Conservation (phyloP, 1,139 yeast species). For the Nematodospora anomalae region DNA sequence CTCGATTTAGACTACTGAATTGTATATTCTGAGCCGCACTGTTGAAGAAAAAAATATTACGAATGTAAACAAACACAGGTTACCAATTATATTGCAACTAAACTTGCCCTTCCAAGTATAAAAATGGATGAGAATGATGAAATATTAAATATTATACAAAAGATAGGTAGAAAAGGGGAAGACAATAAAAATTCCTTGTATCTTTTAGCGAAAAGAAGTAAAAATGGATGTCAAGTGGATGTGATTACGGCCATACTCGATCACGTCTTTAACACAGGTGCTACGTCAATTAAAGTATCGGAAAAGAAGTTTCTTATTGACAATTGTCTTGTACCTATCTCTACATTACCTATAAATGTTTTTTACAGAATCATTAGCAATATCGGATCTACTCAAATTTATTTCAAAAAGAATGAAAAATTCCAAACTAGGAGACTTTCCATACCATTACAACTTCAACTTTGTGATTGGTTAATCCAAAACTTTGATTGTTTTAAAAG, state of each 20-base stretch:
- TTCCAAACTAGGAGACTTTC: conserved; percentile 22
- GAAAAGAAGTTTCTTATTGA: conserved; percentile 13
- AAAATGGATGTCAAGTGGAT: conserved; percentile 5
- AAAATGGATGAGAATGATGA: conserved; percentile 1
- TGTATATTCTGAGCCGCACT: too few species aligned
- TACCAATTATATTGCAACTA: too few species aligned
- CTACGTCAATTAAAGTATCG: conserved; percentile 2
- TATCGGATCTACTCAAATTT: conserved; percentile 28
- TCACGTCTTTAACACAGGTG: conserved; percentile 6
- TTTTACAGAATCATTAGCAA: conserved; percentile 24
- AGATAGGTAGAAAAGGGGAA: not conserved
- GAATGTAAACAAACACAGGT: too few species aligned
- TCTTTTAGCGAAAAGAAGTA: not conserved
- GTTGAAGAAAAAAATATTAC: too few species aligned
- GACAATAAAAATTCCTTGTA: conserved; percentile 1
- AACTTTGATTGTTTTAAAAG: conserved; percentile 25
- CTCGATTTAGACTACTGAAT: too few species aligned
- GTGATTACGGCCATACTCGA: conserved; percentile 6
- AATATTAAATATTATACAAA: conserved; percentile 2
- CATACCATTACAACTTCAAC: conserved; percentile 19
- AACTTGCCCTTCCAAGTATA: not conserved
- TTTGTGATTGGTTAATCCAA: conserved; percentile 30
- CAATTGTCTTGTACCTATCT: conserved; percentile 13
- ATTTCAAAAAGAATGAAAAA: conserved; percentile 20
- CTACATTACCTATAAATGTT: conserved; percentile 12